phyloP scores from a whole-genome alignment of 2,329 filamentous ascomycete genomes.

The Calonectria ilicicola region DNA sequence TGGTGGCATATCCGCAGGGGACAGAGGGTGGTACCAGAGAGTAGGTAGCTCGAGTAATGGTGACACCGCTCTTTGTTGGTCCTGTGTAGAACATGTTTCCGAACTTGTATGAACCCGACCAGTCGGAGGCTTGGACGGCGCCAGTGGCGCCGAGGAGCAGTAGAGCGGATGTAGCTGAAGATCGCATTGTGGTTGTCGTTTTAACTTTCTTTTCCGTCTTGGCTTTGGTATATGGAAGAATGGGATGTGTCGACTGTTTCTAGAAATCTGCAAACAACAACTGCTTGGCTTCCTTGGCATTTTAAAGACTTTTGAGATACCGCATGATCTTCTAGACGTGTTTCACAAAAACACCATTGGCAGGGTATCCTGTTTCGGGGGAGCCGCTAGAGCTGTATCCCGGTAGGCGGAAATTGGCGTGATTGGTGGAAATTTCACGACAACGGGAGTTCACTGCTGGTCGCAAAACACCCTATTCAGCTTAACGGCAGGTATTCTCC shows the following conservation, averaged over 20 bases:
- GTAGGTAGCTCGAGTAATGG: conserved; percentile 25
- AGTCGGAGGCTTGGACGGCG: conserved; percentile 13
- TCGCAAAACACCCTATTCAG: neutral
- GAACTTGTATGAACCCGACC: conserved; percentile 25
- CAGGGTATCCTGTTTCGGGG: neutral
- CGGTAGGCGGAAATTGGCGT: neutral
- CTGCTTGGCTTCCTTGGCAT: neutral
- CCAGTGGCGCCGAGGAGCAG: conserved; percentile 9
- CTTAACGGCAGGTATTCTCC: neutral
- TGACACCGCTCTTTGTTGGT: conserved; percentile 25
- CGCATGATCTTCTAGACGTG: neutral
- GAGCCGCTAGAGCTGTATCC: neutral
- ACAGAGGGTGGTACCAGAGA: conserved; percentile 16
- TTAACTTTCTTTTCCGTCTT: too few species aligned
- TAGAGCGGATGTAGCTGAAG: conserved; percentile 1
- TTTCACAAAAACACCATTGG: neutral
- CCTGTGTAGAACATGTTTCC: conserved; percentile 30
- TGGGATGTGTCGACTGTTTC: neutral
- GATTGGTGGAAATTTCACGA: neutral
- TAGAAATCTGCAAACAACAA: neutral
- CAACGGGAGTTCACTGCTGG: neutral
- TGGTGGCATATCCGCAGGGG: conserved; percentile 27
- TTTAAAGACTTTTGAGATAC: neutral
- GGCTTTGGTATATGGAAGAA: too few species aligned
- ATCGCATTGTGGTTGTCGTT: conserved; percentile 7